Evolutionary conservation across 2,329 filamentous ascomycete species (phyloP), one percentile per base, ranked within the genome.

Genomic region (Xylaria sp.): DNA sequence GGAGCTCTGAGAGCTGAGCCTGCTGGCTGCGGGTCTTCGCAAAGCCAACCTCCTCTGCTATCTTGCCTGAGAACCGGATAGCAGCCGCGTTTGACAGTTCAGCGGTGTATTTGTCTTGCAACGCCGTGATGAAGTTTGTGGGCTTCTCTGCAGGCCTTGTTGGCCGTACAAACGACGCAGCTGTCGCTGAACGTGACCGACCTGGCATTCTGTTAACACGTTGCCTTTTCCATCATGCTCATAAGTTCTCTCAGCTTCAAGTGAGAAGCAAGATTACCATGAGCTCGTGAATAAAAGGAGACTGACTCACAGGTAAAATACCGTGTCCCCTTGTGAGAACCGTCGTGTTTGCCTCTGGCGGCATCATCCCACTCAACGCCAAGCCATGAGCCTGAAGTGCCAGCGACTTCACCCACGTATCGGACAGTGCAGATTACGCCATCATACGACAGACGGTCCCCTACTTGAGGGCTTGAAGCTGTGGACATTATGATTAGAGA

Each of bases 301-400:
- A 7, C 2, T 6, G 18, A 61, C 78, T 71, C 83, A 93, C 93
- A 96, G 67, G 81, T 78, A 70, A 97, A 97, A 72, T 97, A 96
- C 63, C 83, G 85, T 63, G 83, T 79, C 61, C 89, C 91, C 64
- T 89, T 86, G 75, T 95, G 86, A 62, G 88, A 86, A 60, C 94
- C 94, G 69, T 93, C 84, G 75, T 99, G 92, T 78, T 97, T 97
- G 62, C 94, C 94, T 69, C 92, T 83, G 44, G 80, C 81, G 59
- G 86, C 78, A 73, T 97, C 90, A 75, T 97, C 93, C 94, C 94
- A 99, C 81, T 99, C 94, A 52, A 97, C 91, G 52, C 94, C 94
- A 39, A 97, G 82, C 92, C 93, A 97, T 63, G 82, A 79, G 53
- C 91, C 90, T 49, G 83, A 80, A 7, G 91, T 92, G 66, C 89